These are phyloP conservation scores for Fusarium sp. DNA, from an alignment of 2,329 filamentous ascomycete genomes.

Conservation along the genomic window DNA sequence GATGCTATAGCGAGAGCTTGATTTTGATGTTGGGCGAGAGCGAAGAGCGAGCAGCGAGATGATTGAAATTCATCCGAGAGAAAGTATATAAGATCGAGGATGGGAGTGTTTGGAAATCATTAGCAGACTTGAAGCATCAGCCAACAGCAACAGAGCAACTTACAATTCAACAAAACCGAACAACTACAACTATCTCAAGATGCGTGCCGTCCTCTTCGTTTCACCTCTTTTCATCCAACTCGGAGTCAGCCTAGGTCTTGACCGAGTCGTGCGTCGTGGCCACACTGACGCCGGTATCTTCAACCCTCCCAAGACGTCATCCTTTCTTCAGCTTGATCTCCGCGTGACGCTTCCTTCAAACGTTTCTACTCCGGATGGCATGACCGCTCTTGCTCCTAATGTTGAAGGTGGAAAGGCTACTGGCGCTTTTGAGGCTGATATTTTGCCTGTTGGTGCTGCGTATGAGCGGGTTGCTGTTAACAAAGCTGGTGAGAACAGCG, in stretches of 20 bases:
- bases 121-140: neutral
- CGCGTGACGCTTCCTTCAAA: neutral
- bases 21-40: neutral
- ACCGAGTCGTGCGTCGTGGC: neutral
- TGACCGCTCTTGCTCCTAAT: neutral
- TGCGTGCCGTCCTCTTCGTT: neutral
- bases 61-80: neutral
- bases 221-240: neutral
- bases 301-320: neutral
- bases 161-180: neutral
- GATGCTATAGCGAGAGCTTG: neutral
- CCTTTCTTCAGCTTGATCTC: conserved; percentile 7
- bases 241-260: neutral
- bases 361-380: conserved; percentile 5
- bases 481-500: conserved; percentile 10
- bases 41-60: neutral
- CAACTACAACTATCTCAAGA: neutral
- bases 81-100: neutral
- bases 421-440: conserved; percentile 13
- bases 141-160: neutral
- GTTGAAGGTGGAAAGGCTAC: neutral
- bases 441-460: neutral
- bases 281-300: neutral
- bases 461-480: conserved; percentile 1
- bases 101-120: neutral